Evolutionary conservation across 768 basidiomycete species (phyloP).

Genomic region (Lentinula aciculospora): DNA sequence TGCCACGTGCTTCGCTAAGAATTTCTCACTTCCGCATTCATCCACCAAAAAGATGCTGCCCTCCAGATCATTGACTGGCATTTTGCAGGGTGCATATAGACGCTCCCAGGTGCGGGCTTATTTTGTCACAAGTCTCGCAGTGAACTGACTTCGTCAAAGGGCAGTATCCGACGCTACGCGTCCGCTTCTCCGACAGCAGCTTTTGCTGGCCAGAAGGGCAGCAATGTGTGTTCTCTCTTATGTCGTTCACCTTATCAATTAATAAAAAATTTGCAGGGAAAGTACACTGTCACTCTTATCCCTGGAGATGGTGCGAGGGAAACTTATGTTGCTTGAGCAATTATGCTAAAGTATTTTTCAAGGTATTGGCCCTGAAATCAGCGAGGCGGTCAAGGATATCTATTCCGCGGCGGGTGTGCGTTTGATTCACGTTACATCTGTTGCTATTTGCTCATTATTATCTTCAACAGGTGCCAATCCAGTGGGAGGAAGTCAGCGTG

Average conservation of each 20-base stretch:
- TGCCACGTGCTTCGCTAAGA: not conserved
- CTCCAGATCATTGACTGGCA: conserved; percentile 48
- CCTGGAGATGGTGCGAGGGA: conserved; percentile 82
- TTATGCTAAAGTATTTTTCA: conserved; percentile 8
- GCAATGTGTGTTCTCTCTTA: conserved; percentile 58
- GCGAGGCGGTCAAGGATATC: conserved; percentile 91
- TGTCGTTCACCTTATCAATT: not conserved
- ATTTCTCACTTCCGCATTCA: not conserved
- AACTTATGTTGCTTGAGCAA: not conserved
- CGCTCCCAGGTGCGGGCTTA: conserved; percentile 38
- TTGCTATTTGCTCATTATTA: not conserved
- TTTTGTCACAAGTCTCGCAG: not conserved
- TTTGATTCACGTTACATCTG: not conserved
- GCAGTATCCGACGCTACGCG: conserved; percentile 59
- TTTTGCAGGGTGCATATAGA: conserved; percentile 47
- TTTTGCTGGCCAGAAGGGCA: conserved; percentile 85
- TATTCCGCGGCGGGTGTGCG: conserved; percentile 81
- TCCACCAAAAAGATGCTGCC: conserved; percentile 45
- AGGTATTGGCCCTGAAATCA: conserved; percentile 99
- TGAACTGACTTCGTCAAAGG: conserved; percentile 26
- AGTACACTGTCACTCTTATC: conserved; percentile 94
- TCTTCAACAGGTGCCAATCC: conserved; percentile 77
- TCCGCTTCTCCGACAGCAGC: conserved; percentile 79
- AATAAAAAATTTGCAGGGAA: conserved; percentile 53
- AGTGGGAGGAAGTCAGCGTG: conserved; percentile 99